Percentiles rank a stretch among this genome's conserved stretches.
Evolutionary conservation across 495 filamentous ascomycete genomes (phyloP).

Genomic region (Penicillium coffeae): DNA sequence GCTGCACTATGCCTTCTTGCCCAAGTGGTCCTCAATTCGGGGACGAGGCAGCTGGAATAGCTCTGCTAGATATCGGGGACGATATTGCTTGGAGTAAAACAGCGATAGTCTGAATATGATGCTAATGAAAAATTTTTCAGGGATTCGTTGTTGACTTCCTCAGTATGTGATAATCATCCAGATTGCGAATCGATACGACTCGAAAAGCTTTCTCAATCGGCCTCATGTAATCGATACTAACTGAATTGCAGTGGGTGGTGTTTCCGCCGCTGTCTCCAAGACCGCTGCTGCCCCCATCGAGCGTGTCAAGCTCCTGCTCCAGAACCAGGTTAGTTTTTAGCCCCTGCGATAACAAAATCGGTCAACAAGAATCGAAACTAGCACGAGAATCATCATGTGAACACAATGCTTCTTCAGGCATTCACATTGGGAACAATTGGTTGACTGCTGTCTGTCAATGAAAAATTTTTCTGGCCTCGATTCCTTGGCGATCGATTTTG

Average conservation of each 20-base stretch:
- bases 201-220: too few species aligned
- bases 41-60: too few species aligned
- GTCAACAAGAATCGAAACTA: not conserved
- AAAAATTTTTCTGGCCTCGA: constrained; percentile 5
- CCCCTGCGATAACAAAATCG: constrained; percentile 1
- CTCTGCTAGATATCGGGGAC: too few species aligned
- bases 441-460: too few species aligned
- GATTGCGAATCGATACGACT: too few species aligned
- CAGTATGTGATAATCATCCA: constrained; percentile 65
- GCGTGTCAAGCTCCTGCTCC: constrained; percentile 99
- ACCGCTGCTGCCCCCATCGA: constrained; percentile 99
- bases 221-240: constrained; percentile 22
- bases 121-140: constrained; percentile 43
- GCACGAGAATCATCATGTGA: too few species aligned
- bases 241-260: constrained; percentile 83
- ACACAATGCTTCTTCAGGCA: too few species aligned
- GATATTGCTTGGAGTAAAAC: too few species aligned
- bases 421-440: too few species aligned
- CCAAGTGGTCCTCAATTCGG: too few species aligned
- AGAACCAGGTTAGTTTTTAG: constrained; percentile 80
- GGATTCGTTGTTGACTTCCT: constrained; percentile 87
- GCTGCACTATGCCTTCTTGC: too few species aligned
- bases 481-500: constrained; percentile 10
- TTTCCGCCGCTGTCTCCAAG: constrained; percentile 99
- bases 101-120: too few species aligned